Conservation (phyloP, 495 filamentous ascomycete species). For the Aspergillus sclerotioniger region DNA sequence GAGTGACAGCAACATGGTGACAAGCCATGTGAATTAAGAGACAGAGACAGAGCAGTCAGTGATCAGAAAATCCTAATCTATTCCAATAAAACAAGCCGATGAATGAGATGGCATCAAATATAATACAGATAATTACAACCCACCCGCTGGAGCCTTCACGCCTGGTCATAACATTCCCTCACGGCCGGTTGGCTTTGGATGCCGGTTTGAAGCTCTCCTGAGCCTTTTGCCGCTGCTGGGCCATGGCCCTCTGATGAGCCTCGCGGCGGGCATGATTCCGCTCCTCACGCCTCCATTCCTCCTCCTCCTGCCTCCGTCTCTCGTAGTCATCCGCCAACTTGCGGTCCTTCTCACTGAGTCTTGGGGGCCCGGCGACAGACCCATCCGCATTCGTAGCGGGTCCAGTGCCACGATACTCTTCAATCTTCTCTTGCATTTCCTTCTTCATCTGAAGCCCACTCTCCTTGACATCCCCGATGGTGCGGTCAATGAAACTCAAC, state of each 20-base stretch:
- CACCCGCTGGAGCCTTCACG: background rate
- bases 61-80: background rate
- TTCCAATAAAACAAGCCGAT: background rate
- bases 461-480: constrained; percentile 21
- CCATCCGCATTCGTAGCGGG: constrained; percentile 26
- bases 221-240: constrained; percentile 22
- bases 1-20: too few relatives aligned
- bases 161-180: constrained; percentile 11
- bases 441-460: constrained; percentile 11
- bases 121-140: constrained; percentile 10
- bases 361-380: constrained; percentile 17
- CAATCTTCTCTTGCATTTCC: constrained; percentile 22
- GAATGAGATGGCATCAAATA: background rate
- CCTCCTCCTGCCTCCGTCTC: constrained; percentile 25
- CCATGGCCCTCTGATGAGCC: constrained; percentile 21
- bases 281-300: constrained; percentile 30
- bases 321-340: constrained; percentile 28
- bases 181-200: constrained; percentile 1
- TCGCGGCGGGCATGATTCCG: constrained; percentile 24
- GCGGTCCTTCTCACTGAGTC: constrained; percentile 31
- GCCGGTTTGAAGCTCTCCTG: constrained; percentile 7
- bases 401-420: constrained; percentile 16
- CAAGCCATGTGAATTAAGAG: too few relatives aligned
- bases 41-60: too few relatives aligned
- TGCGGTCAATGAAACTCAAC: constrained; percentile 28